Base-by-base conservation (phyloP, 2,329 filamentous ascomycete genomes). In the Neonectria punicea region DNA sequence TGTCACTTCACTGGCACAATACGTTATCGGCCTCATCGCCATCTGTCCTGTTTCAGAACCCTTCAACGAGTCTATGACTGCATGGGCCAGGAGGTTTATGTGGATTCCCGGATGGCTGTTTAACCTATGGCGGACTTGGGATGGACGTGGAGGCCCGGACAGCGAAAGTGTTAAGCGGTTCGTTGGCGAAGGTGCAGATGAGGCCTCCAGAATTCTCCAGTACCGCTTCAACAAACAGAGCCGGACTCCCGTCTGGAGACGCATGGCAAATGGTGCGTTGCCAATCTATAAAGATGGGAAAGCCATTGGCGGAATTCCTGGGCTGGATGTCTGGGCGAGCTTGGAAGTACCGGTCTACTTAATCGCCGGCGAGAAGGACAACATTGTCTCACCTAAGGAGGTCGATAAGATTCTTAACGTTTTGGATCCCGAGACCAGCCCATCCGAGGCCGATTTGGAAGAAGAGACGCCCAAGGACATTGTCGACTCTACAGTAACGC, bases 91-190 rank as follows among this genome's bases (percentile, higher is more conserved):
- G 60, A 85, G 82, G 54, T 78, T 93, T 2, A 83, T 94, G 3
- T 88, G 85, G 75, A 82, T 97, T 20, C 95, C 95, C 0, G 86
- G 84, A 5, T 85, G 86, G 63, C 66, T 97, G 0, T 96, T 98
- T 74, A 85, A 96, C 67, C 74, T 95, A 2, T 92, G 92, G 84
- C 87, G 95, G 54, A 80, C 83, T 49, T 93, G 91, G 87, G 95
- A 98, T 77, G 86, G 91, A 53, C 85, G 91, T 63, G 94, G 94
- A 39, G 95, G 95, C 1, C 80, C 87, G 0, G 81, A 93, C 47
- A 98, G 94, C 75, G 81, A 86, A 2, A 97, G 93, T 70, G 93
- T 98, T 7, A 82, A 81, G 53, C 89, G 94, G 16, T 95, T 97
- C 75, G 90, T 92, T 9, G 93, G 92, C 4, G 77, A 83, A 1